Conservation (phyloP, 176 grass and related monocot species). For the Cenchrus americanus region DNA sequence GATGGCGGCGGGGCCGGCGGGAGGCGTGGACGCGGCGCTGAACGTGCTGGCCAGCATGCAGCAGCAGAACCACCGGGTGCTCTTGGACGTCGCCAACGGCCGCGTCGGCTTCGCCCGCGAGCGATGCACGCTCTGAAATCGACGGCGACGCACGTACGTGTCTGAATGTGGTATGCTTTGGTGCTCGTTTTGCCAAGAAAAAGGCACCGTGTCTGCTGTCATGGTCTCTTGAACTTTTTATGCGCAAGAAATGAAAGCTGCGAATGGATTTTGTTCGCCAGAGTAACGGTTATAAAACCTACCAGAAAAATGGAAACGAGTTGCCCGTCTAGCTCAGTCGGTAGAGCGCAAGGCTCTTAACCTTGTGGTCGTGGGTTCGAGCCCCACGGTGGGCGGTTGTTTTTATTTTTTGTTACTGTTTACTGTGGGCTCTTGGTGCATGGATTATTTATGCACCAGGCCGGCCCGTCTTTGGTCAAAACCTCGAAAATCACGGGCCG, state of each 20-base stretch:
- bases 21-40: conserved; percentile 60
- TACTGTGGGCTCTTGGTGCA: too few relatives aligned
- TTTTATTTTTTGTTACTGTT: background rate
- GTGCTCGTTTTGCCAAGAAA: background rate
- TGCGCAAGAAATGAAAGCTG: too few relatives aligned
- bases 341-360: conserved; percentile 49
- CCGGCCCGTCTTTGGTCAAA: too few relatives aligned
- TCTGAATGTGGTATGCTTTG: background rate
- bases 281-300: too few relatives aligned
- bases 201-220: background rate
- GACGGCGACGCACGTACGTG: too few relatives aligned
- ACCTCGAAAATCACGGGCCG: too few relatives aligned
- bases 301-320: too few relatives aligned
- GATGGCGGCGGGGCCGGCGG: conserved; percentile 60
- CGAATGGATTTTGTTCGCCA: too few relatives aligned
- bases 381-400: conserved; percentile 60
- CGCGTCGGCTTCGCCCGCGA: conserved; percentile 78
- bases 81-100: conserved; percentile 69
- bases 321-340: conserved; percentile 28
- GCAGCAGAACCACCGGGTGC: conserved; percentile 83
- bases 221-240: background rate
- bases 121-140: conserved; percentile 49
- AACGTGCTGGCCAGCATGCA: conserved; percentile 92
- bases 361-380: conserved; percentile 68
- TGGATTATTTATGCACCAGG: too few relatives aligned